phyloP scores from a whole-genome alignment of 1,284 basidiomycete species.

The Mycosarcoma mackinlayi region DNA sequence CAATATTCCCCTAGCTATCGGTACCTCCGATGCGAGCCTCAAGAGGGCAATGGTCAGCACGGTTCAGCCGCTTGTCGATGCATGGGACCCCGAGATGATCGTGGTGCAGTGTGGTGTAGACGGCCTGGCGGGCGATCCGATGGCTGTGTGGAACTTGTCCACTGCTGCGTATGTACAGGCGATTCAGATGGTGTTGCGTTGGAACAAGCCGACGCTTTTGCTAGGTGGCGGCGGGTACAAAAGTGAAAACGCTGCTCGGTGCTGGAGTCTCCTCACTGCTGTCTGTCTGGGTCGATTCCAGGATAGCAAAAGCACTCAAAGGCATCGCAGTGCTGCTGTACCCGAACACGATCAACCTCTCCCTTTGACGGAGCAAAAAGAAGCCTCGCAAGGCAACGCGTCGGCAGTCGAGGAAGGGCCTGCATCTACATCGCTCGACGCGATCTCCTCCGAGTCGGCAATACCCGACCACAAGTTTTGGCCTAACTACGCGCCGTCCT shows the following conservation, averaged over 20 bases:
- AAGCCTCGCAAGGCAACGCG: neutral
- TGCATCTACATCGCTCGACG: slow-evolving; percentile 23
- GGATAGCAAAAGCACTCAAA: neutral
- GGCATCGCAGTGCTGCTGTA: neutral
- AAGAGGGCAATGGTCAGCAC: slow-evolving; percentile 21
- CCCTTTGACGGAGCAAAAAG: slow-evolving; percentile 10
- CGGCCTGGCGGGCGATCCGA: slow-evolving; percentile 83
- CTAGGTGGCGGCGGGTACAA: slow-evolving; percentile 53
- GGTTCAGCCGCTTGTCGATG: slow-evolving; percentile 73
- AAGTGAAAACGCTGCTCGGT: slow-evolving; percentile 38
- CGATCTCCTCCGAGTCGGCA: slow-evolving; percentile 17
- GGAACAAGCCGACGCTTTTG: slow-evolving; percentile 43
- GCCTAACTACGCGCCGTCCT: slow-evolving; percentile 29
- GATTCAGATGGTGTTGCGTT: slow-evolving; percentile 24
- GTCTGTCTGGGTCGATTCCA: slow-evolving; percentile 24
- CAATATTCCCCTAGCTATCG: slow-evolving; percentile 42
- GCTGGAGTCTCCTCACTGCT: slow-evolving; percentile 46
- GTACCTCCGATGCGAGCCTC: slow-evolving; percentile 26
- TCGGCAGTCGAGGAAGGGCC: neutral
- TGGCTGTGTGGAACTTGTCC: slow-evolving; percentile 77
- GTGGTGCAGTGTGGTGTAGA: slow-evolving; percentile 88
- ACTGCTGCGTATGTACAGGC: slow-evolving; percentile 69
- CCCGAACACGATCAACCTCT: slow-evolving; percentile 5
- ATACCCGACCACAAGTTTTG: slow-evolving; percentile 47
- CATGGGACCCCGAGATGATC: slow-evolving; percentile 80